A percentile compares a stretch with the other conserved stretches of the same genome.
These are phyloP conservation scores for Mycosphaerella arachidis DNA, from an alignment of 2,329 filamentous ascomycete genomes.

Conservation along the genomic window DNA sequence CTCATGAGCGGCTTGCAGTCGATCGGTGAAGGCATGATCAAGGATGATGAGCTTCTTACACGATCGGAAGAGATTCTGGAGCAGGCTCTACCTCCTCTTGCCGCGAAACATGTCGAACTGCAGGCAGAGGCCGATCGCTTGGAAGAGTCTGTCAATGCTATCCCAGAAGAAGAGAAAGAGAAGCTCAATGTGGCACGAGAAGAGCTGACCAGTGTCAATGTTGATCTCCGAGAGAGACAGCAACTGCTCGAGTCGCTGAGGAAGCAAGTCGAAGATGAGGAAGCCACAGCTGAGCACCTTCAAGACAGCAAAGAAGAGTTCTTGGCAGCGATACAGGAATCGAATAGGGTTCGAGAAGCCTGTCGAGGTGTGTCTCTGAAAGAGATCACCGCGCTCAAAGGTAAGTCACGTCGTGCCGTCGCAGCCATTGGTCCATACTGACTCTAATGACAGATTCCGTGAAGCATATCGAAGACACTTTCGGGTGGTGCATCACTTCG, in stretches of 20 bases:
- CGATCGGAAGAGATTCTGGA: slow-evolving; percentile 67
- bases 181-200: slow-evolving; percentile 71
- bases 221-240: slow-evolving; percentile 66
- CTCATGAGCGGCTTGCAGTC: slow-evolving; percentile 74
- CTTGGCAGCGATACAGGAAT: slow-evolving; percentile 70
- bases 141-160: slow-evolving; percentile 65
- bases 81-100: slow-evolving; percentile 61
- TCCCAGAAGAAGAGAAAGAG: slow-evolving; percentile 74
- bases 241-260: slow-evolving; percentile 63
- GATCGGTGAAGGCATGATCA: slow-evolving; percentile 71
- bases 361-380: slow-evolving; percentile 82
- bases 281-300: slow-evolving; percentile 58
- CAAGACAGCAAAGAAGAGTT: slow-evolving; percentile 65
- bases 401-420: slow-evolving; percentile 42
- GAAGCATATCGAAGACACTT: slow-evolving; percentile 58
- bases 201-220: slow-evolving; percentile 60
- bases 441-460: slow-evolving; percentile 57
- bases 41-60: slow-evolving; percentile 63
- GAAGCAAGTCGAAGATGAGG: slow-evolving; percentile 62
- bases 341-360: slow-evolving; percentile 79
- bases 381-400: slow-evolving; percentile 75
- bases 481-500: slow-evolving; percentile 67
- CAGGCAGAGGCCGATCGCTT: slow-evolving; percentile 59
- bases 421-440: not conserved
- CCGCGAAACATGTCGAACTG: slow-evolving; percentile 58